Conservation (phyloP, 2,329 filamentous ascomycete species). For the Aspergillus jensenii region DNA sequence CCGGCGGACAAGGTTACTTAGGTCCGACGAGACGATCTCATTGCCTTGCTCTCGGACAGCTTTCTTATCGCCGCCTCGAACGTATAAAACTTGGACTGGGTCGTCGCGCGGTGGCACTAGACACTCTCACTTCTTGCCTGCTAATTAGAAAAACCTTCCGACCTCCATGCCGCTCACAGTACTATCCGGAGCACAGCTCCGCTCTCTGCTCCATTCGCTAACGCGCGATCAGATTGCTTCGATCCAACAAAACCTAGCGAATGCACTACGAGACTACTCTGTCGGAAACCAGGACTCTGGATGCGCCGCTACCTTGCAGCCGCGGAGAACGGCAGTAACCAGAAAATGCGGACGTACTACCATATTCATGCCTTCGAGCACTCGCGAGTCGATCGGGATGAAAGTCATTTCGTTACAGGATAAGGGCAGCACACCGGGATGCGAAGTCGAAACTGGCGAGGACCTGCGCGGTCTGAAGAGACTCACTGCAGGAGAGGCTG, state of each 20-base stretch:
- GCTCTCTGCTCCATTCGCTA: constrained; percentile 55
- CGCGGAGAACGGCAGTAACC: constrained; percentile 60
- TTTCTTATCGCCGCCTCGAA: background rate
- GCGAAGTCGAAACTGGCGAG: constrained; percentile 33
- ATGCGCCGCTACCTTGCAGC: constrained; percentile 62
- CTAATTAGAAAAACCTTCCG: background rate
- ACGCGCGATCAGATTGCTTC: constrained; percentile 56
- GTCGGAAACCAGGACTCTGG: constrained; percentile 60
- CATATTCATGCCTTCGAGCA: constrained; percentile 67
- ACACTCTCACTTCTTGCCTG: background rate
- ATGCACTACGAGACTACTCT: constrained; percentile 65
- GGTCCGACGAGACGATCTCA: background rate
- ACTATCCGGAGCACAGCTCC: constrained; percentile 58
- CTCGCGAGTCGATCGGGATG: constrained; percentile 59
- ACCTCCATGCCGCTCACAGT: constrained; percentile 60
- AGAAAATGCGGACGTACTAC: constrained; percentile 62
- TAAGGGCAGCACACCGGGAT: constrained; percentile 27
- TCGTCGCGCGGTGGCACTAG: background rate
- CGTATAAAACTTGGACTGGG: background rate
- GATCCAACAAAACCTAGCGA: constrained; percentile 59
- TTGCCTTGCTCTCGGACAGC: background rate
- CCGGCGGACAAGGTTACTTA: background rate
- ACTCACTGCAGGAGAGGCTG: constrained; percentile 2
- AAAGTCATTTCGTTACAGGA: constrained; percentile 62
- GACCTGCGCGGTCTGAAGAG: constrained; percentile 13